Evolutionary conservation across 2,329 filamentous ascomycete genomes (phyloP).

Genomic region (Acrodontium crateriforme): DNA sequence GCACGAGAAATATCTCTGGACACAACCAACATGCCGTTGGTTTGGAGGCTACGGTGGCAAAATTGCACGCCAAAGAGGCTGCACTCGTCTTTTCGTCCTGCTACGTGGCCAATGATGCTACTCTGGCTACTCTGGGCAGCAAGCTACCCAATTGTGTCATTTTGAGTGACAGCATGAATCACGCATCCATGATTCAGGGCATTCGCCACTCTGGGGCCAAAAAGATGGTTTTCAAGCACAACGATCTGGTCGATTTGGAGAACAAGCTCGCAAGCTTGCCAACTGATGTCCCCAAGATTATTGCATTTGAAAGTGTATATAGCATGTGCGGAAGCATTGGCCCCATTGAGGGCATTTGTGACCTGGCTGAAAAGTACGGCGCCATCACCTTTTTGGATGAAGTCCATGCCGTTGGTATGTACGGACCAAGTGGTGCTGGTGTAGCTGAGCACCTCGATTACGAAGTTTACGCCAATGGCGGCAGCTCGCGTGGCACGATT

Average conservation of each 20-base stretch:
- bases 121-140: constrained; percentile 88
- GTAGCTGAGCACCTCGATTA: constrained; percentile 96
- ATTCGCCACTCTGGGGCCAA: constrained; percentile 94
- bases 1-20: constrained; percentile 93
- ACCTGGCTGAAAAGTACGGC: constrained; percentile 93
- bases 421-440: constrained; percentile 86
- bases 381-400: constrained; percentile 96
- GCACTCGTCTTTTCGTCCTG: constrained; percentile 94
- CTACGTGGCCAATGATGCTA: constrained; percentile 97
- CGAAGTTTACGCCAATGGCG: constrained; percentile 66
- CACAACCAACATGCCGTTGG: constrained; percentile 90
- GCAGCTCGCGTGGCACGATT: constrained; percentile 63
- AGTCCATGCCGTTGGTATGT: constrained; percentile 98
- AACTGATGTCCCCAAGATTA: constrained; percentile 81
- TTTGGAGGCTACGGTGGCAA: constrained; percentile 69
- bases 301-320: constrained; percentile 97
- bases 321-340: constrained; percentile 98
- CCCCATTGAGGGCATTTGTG: constrained; percentile 89
- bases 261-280: constrained; percentile 81
- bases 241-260: constrained; percentile 86
- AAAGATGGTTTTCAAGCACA: constrained; percentile 98
- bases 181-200: constrained; percentile 98
- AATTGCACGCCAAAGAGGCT: constrained; percentile 80
- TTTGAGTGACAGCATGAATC: constrained; percentile 92
- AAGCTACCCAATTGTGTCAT: constrained; percentile 95